Conservation (phyloP, 352 stramenopile genomes). For the Thraustotheca clavata region DNA sequence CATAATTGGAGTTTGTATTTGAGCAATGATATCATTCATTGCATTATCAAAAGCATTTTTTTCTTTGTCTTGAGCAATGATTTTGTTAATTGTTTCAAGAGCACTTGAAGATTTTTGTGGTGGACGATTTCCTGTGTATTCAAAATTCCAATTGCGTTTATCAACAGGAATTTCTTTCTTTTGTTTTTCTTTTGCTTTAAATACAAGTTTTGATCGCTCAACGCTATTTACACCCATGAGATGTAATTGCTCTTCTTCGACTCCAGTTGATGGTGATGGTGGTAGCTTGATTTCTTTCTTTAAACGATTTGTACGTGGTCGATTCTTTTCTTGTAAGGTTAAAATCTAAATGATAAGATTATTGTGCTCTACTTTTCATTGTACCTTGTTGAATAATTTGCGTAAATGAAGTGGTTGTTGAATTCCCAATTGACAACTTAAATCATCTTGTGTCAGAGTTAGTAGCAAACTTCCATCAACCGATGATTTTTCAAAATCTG, state of each 20-base stretch:
- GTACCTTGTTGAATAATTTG: slow-evolving; percentile 40
- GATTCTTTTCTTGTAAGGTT: slow-evolving; percentile 8
- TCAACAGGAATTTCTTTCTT: not conserved
- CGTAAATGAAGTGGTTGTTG: slow-evolving; percentile 32
- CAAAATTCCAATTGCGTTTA: slow-evolving; percentile 1
- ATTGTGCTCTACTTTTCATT: not conserved
- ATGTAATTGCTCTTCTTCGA: not conserved
- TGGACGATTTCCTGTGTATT: slow-evolving; percentile 5
- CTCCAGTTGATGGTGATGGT: not conserved
- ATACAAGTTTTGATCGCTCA: slow-evolving; percentile 13
- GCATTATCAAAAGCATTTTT: slow-evolving; percentile 23
- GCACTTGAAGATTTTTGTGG: not conserved
- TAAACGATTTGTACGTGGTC: not conserved
- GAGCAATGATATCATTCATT: slow-evolving; percentile 29
- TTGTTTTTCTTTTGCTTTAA: slow-evolving; percentile 1
- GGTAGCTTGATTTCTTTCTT: not conserved
- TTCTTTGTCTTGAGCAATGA: not conserved
- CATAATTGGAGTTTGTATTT: not conserved
- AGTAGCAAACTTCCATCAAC: slow-evolving; percentile 40
- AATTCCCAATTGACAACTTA: slow-evolving; percentile 32
- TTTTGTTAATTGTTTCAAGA: not conserved
- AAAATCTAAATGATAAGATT: slow-evolving; percentile 2
- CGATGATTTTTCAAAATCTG: slow-evolving; percentile 30
- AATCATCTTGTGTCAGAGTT: slow-evolving; percentile 32
- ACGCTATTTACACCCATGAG: slow-evolving; percentile 7